These are phyloP conservation scores for Emericellopsis atlantica DNA, from an alignment of 2,329 filamentous ascomycete species.

Conservation along the genomic window DNA sequence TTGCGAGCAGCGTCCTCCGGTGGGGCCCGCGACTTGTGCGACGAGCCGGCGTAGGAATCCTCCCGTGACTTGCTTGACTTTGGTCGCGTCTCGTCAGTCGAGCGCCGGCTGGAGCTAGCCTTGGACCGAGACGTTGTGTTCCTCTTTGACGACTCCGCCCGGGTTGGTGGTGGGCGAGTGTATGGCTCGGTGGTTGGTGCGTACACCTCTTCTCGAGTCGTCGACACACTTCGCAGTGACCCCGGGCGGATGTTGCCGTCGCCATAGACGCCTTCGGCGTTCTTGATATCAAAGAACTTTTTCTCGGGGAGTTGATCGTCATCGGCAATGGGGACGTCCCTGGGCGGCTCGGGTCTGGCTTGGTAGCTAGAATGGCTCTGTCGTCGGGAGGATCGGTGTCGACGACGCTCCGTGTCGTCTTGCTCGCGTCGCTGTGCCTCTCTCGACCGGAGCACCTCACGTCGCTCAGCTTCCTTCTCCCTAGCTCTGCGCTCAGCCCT, in stretches of 20 bases:
- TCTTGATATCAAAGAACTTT: constrained; percentile 28
- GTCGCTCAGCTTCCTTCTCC: constrained; percentile 14
- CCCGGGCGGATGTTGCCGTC: constrained; percentile 2
- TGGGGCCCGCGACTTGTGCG: constrained; percentile 1
- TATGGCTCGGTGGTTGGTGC: constrained; percentile 2
- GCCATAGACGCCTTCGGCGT: constrained; percentile 18
- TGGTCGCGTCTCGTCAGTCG: constrained; percentile 12
- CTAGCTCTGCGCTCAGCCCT: constrained; percentile 30
- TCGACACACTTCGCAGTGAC: background rate
- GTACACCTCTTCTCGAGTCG: background rate
- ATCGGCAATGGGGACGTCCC: constrained; percentile 10
- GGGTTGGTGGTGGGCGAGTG: constrained; percentile 3
- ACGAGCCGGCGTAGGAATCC: background rate
- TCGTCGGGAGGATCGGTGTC: constrained; percentile 26
- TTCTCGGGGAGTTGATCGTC: constrained; percentile 13
- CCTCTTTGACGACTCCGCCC: constrained; percentile 1
- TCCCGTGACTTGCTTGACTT: constrained; percentile 12
- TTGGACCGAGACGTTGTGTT: constrained; percentile 14
- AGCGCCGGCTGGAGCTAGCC: constrained; percentile 11
- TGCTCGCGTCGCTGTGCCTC: constrained; percentile 5
- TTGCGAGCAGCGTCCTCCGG: constrained; percentile 19
- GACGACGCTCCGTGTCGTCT: constrained; percentile 11
- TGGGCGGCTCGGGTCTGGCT: constrained; percentile 11
- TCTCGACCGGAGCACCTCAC: constrained; percentile 7
- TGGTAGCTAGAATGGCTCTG: constrained; percentile 25